A percentile compares a stretch with the other conserved stretches of the same genome.
Evolutionary conservation across 2,329 filamentous ascomycete species (phyloP).

Genomic region (Alternaria hordeiaustralica): DNA sequence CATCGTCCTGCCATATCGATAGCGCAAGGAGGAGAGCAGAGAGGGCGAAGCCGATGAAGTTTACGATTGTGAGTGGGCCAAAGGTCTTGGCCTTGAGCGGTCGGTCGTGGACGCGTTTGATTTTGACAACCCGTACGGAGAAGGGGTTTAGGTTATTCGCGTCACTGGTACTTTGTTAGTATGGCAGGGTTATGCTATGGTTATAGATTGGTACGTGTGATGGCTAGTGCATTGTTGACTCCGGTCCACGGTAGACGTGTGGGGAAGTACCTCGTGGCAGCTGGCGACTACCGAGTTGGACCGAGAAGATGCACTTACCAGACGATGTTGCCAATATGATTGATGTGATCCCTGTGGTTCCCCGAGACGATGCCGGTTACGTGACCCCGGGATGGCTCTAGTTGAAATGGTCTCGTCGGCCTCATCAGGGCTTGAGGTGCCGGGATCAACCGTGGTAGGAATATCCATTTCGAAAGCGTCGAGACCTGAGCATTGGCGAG

Average conservation of each 20-base stretch:
- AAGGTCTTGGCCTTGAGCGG: conserved; percentile 53
- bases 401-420: conserved; percentile 51
- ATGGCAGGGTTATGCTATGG: neutral
- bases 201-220: neutral
- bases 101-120: conserved; percentile 40
- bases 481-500: conserved; percentile 59
- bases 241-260: conserved; percentile 11
- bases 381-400: conserved; percentile 49
- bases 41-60: conserved; percentile 54
- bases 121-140: conserved; percentile 51
- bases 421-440: conserved; percentile 59
- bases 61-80: conserved; percentile 55
- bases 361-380: conserved; percentile 58
- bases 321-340: conserved; percentile 58
- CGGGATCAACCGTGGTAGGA: conserved; percentile 57
- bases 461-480: conserved; percentile 57
- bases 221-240: neutral
- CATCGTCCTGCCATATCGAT: conserved; percentile 55
- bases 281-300: neutral
- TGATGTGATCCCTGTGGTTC: conserved; percentile 54
- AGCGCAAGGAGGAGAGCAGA: conserved; percentile 52
- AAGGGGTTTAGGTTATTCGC: conserved; percentile 45
- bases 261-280: conserved; percentile 8
- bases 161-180: conserved; percentile 32
- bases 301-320: conserved; percentile 39